These are phyloP conservation scores for Starmerella ratchasimensis DNA, from an alignment of 805 yeast genomes.

Conservation along the genomic window DNA sequence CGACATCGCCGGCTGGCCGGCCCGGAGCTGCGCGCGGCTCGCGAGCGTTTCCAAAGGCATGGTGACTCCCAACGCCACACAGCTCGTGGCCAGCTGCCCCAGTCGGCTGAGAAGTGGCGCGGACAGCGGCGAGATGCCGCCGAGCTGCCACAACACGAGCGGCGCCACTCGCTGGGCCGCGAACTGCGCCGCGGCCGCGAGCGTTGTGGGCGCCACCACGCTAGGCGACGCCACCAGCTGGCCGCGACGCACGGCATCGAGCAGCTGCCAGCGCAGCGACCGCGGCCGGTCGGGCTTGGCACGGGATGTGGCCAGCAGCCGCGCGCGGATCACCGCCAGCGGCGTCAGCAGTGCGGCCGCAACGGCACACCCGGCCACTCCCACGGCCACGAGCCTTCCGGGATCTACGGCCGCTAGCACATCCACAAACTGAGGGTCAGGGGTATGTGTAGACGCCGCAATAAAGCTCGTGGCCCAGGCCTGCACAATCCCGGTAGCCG, in stretches of 20 bases:
- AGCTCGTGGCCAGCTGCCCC: constrained; percentile 44
- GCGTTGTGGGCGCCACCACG: constrained; percentile 51
- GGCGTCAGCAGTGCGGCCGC: constrained; percentile 69
- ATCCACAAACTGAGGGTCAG: constrained; percentile 81
- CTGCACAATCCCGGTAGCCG: constrained; percentile 61
- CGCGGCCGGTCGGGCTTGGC: constrained; percentile 32
- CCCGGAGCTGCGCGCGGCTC: constrained; percentile 62
- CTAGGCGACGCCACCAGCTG: constrained; percentile 42
- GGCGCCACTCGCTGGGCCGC: constrained; percentile 56
- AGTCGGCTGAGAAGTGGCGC: constrained; percentile 49
- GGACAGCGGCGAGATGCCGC: constrained; percentile 53
- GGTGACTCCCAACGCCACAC: constrained; percentile 56
- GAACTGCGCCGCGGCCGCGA: constrained; percentile 48
- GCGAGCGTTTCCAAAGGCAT: constrained; percentile 80
- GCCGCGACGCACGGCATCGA: constrained; percentile 30
- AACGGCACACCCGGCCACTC: constrained; percentile 55
- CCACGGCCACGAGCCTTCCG: constrained; percentile 47
- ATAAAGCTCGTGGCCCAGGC: constrained; percentile 87
- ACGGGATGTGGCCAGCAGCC: constrained; percentile 58
- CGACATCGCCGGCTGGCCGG: constrained; percentile 32
- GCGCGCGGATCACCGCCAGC: constrained; percentile 64
- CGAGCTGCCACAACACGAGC: constrained; percentile 41
- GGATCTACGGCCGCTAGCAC: constrained; percentile 66
- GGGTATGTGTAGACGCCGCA: constrained; percentile 66
- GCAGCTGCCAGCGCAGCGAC: constrained; percentile 57